Evolutionary conservation across 1,284 basidiomycete species (phyloP).

Genomic region (Trametes hirsuta): DNA sequence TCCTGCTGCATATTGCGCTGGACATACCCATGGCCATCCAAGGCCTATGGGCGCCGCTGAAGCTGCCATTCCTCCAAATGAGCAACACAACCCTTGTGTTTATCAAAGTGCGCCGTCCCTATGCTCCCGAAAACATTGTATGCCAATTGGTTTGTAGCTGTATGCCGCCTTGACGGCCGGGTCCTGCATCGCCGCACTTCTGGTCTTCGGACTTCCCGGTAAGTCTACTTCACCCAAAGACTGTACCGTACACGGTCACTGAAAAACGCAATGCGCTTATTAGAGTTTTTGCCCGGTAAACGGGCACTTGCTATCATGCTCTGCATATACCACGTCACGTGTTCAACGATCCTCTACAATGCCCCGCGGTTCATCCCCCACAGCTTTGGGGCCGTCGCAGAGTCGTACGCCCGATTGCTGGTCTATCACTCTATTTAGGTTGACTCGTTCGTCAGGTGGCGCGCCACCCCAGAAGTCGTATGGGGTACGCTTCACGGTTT

Average conservation of each 20-base stretch:
- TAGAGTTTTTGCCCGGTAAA: slow-evolving; percentile 84
- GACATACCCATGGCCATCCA: slow-evolving; percentile 78
- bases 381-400: slow-evolving; percentile 62
- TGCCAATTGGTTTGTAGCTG: slow-evolving; percentile 43
- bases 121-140: not conserved
- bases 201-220: slow-evolving; percentile 72
- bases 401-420: slow-evolving; percentile 50
- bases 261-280: not conserved
- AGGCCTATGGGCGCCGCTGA: slow-evolving; percentile 65
- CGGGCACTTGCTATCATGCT: slow-evolving; percentile 78
- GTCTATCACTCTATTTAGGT: not conserved
- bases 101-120: slow-evolving; percentile 57
- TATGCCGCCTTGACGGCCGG: slow-evolving; percentile 63
- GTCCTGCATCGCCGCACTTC: slow-evolving; percentile 59
- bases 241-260: not conserved
- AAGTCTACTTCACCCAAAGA: slow-evolving; percentile 27
- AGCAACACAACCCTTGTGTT: slow-evolving; percentile 80
- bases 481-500: slow-evolving; percentile 75
- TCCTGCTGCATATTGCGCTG: slow-evolving; percentile 72
- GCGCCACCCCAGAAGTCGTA: slow-evolving; percentile 64
- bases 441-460: slow-evolving; percentile 43
- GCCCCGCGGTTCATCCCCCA: slow-evolving; percentile 79
- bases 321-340: slow-evolving; percentile 75
- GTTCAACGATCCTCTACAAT: slow-evolving; percentile 75
- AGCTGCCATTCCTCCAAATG: slow-evolving; percentile 74